phyloP scores from a whole-genome alignment of 2,329 filamentous ascomycete species.

The Hortaea werneckii region DNA sequence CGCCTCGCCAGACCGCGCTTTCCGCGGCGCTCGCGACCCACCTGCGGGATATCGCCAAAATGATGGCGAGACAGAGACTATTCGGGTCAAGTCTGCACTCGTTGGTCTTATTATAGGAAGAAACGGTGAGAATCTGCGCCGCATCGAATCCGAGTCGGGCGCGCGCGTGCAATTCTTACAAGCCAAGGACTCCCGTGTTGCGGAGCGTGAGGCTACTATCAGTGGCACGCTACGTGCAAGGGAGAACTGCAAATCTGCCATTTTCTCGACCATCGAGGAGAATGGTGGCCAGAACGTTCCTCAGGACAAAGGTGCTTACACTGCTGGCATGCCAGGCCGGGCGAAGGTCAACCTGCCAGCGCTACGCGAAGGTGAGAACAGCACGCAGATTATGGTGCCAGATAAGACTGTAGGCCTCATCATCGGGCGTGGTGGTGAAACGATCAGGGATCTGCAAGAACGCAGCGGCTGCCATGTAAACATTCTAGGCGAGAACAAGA shows the following conservation, averaged over 20 bases:
- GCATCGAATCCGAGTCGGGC: conserved; percentile 71
- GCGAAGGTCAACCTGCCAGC: conserved; percentile 35
- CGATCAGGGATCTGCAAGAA: conserved; percentile 85
- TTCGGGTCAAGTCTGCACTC: conserved; percentile 75
- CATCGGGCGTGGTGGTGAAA: conserved; percentile 87
- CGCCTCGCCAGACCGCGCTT: conserved; percentile 53
- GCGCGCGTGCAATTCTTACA: conserved; percentile 84
- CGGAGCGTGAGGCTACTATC: conserved; percentile 76
- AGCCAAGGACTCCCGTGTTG: conserved; percentile 58
- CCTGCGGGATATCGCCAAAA: conserved; percentile 26
- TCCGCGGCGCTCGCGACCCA: conserved; percentile 18
- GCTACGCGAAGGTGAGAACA: conserved; percentile 70
- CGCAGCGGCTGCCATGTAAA: conserved; percentile 91
- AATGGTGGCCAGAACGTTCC: conserved; percentile 51
- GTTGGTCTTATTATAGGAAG: conserved; percentile 86
- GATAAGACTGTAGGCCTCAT: conserved; percentile 88
- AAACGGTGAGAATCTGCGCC: conserved; percentile 77
- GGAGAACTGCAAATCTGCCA: conserved; percentile 69
- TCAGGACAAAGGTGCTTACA: conserved; percentile 26
- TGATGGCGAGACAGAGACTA: conserved; percentile 67
- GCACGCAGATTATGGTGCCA: conserved; percentile 87
- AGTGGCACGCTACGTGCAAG: conserved; percentile 62
- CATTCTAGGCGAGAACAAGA: conserved; percentile 88
- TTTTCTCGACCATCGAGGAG: conserved; percentile 80
- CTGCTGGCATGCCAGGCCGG: conserved; percentile 25